A percentile compares a stretch with the other conserved stretches of the same genome.
phyloP scores from a whole-genome alignment of 2,329 filamentous ascomycete species.

The Ophiostoma sp. region DNA sequence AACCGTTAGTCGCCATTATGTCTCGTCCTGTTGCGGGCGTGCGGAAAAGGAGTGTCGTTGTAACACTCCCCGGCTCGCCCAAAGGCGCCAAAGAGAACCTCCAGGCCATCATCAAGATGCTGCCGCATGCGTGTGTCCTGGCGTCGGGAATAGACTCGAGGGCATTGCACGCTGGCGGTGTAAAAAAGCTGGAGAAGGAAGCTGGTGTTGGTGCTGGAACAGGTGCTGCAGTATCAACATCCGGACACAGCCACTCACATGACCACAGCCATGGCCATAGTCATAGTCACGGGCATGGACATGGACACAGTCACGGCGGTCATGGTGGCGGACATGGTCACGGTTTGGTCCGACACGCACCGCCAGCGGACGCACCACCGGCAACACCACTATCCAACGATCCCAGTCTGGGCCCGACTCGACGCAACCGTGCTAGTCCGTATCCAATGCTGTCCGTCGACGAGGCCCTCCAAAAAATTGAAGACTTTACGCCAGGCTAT shows the following conservation, averaged over 20 bases:
- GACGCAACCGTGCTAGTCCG: constrained; percentile 79
- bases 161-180: constrained; percentile 73
- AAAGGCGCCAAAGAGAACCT: constrained; percentile 95
- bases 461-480: constrained; percentile 73
- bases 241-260: constrained; percentile 36
- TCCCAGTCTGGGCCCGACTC: constrained; percentile 60
- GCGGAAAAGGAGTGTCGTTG: constrained; percentile 74
- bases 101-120: constrained; percentile 79
- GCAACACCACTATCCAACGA: constrained; percentile 56
- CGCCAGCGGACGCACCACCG: constrained; percentile 51
- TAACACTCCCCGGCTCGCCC: constrained; percentile 90
- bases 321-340: constrained; percentile 59
- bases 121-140: constrained; percentile 93
- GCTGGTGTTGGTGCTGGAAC: constrained; percentile 61
- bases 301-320: constrained; percentile 52
- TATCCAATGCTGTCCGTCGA: constrained; percentile 89
- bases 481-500: constrained; percentile 68
- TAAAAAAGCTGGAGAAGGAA: constrained; percentile 80
- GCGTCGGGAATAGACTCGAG: constrained; percentile 82
- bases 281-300: constrained; percentile 53
- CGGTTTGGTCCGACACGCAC: constrained; percentile 72
- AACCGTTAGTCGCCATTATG: constrained; percentile 84
- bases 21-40: constrained; percentile 89
- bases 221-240: constrained; percentile 35
- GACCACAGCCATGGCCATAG: constrained; percentile 54